phyloP scores from a whole-genome alignment of 768 basidiomycete genomes.

The Xanthoconium stramineum region DNA sequence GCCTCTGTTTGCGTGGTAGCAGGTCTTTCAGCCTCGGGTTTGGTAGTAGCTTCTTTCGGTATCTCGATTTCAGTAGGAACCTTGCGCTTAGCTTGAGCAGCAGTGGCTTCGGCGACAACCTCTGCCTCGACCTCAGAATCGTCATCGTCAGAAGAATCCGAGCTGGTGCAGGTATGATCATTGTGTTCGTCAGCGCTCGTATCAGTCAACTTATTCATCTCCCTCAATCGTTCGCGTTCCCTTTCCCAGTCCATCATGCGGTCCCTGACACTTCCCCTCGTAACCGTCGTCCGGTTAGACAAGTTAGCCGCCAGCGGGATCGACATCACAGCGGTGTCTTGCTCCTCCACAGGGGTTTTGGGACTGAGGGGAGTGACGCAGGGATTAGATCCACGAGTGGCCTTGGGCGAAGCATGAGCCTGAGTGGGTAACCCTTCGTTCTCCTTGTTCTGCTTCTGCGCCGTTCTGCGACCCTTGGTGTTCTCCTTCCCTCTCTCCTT shows the following conservation, averaged over 20 bases:
- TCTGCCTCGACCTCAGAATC: constrained; percentile 26
- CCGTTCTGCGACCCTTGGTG: constrained; percentile 3
- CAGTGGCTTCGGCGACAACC: constrained; percentile 21
- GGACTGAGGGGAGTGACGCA: constrained; percentile 6
- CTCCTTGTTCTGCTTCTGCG: constrained; percentile 30
- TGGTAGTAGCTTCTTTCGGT: background rate
- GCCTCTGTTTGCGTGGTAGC: constrained; percentile 12
- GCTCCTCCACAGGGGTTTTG: constrained; percentile 18
- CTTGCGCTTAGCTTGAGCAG: constrained; percentile 6
- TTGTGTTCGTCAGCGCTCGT: constrained; percentile 40
- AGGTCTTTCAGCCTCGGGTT: constrained; percentile 4
- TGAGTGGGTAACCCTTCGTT: constrained; percentile 13
- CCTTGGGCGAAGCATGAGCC: constrained; percentile 8
- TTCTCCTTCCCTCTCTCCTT: constrained; percentile 28
- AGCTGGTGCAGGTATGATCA: constrained; percentile 26
- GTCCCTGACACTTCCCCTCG: constrained; percentile 43
- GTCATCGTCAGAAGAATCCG: constrained; percentile 27
- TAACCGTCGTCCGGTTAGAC: constrained; percentile 11
- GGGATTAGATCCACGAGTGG: background rate
- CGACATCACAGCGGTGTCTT: constrained; percentile 6
- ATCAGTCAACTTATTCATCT: constrained; percentile 64
- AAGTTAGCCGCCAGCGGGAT: constrained; percentile 18
- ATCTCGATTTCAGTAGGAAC: background rate
- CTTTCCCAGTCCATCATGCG: constrained; percentile 76
- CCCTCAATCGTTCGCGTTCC: constrained; percentile 64